Base-by-base conservation (phyloP, 805 yeast genomes). In the Jamesozyma hellenica region DNA sequence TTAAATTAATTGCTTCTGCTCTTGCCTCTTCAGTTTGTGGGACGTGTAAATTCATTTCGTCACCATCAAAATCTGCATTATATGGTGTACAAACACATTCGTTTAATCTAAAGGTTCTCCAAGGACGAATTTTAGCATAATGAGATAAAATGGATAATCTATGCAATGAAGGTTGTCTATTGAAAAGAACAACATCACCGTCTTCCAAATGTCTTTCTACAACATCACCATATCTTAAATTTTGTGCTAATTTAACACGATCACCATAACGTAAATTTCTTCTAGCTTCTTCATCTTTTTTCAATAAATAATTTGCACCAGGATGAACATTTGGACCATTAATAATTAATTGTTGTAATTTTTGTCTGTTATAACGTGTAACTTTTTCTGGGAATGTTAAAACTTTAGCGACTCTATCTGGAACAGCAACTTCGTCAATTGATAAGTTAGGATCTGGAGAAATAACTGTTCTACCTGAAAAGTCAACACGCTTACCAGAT, bases 21-120 rank as follows among this genome's bases (percentile, higher is more conserved):
- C 98, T 70, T 1, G 98, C 97, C 63, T 92, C 98, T 64, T 92
- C 97, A 1, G 97, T 92, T 63, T 92, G 99, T 1, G 98, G 98
- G 34, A 92, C 98, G 59, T 92, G 98, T 56, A 92, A 70, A 62
- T 92, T 92, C 98, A 92, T 92, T 63, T 92, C 98, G 65, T 92
- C 98, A 65, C 98, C 98, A 63, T 92, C 98, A 60, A 92, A 92
- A 74, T 92, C 99, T 30, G 99, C 99, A 61, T 94, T 94, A 65
- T 92, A 92, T 2, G 98, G 98, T 0, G 98, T 92, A 67, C 98
- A 92, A 9, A 92, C 99, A 80, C 98, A 92, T 64, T 92, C 97
- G 59, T 92, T 92, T 51, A 92, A 71, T 50, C 99, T 72, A 67
- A 92, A 85, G 2, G 99, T 92, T 66, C 98, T 74, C 97, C 97